Evolutionary conservation across 176 grass and related monocot genomes (phyloP), one percentile per base, ranked within the genome.

Genomic region (Zoysia pacifica): DNA sequence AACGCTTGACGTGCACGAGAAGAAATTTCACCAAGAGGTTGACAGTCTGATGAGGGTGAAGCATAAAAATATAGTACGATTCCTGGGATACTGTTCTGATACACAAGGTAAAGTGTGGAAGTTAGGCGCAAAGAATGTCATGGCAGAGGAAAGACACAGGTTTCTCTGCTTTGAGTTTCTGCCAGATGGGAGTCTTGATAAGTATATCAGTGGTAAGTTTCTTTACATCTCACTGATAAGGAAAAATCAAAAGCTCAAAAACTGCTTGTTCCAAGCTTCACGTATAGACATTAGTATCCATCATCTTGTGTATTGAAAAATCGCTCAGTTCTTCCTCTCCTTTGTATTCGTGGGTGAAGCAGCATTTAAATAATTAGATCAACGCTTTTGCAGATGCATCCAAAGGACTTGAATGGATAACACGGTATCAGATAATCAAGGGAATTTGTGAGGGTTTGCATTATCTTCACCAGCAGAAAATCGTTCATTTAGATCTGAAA

Each of bases 401-500:
- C 1, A 5, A 35, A 35, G 59, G 59, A 62, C 59, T 62, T 62
- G 59, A 62, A 35, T 62, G 19, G 59, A 36, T 2, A 0, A 54
- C 0, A 11, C 50, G 70, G 0, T 73, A 54, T 9, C 35, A 54
- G 7, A 54, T 73, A 73, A 73, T 73, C 6, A 73, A 40, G 36
- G 70, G 49, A 11, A 54, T 73, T 54, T 73, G 49, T 3, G 49
- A 73, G 13, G 70, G 70, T 41, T 54, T 73, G 1, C 14, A 55
- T 40, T 73, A 73, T 73, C 70, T 73, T 53, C 70, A 73, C 15
- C 49, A 9, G 4, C 1, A 73, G 3, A 73, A 73, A 5, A 73
- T 73, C 3, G 49, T 73, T 55, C 70, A 73, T 73, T 40, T 16
- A 11, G 70, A 73, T 54, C 70, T 73, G 36, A 73, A 73, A 40